Evolutionary conservation across 192 early-diverging fungal species (phyloP).

Genomic region (Podila horticola): DNA sequence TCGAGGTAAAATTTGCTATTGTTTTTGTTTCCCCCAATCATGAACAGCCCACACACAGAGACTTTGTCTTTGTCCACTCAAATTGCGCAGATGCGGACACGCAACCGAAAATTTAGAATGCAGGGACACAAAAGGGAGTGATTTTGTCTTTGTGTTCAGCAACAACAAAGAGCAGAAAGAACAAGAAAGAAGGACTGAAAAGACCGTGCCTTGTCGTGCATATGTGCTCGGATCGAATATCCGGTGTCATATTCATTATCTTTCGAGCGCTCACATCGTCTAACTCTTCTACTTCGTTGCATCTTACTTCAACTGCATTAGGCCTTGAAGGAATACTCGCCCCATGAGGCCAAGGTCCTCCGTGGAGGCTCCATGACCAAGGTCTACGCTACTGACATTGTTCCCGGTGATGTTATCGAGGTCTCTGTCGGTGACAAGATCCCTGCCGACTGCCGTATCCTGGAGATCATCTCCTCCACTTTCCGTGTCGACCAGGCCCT

Average conservation of each 20-base stretch:
- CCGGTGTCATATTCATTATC: not conserved
- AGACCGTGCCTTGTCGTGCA: no score
- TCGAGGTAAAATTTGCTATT: slow-evolving; percentile 71
- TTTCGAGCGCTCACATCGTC: not conserved
- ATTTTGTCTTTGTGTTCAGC: no score
- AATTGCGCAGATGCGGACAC: no score
- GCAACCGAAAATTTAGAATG: no score
- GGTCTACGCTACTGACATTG: slow-evolving; percentile 81
- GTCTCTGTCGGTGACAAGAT: slow-evolving; percentile 95
- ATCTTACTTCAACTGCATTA: slow-evolving; percentile 24
- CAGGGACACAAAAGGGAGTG: no score
- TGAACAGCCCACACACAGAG: no score
- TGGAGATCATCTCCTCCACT: slow-evolving; percentile 83
- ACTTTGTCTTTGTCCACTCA: not conserved
- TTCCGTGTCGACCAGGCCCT: slow-evolving; percentile 96
- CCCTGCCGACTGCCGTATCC: slow-evolving; percentile 92
- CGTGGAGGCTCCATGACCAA: slow-evolving; percentile 76
- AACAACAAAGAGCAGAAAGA: no score
- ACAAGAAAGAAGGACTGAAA: no score
- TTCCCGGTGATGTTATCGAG: slow-evolving; percentile 97
- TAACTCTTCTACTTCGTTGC: slow-evolving; percentile 1
- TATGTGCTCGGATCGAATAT: not conserved
- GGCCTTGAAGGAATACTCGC: slow-evolving; percentile 95
- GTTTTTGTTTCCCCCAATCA: not conserved
- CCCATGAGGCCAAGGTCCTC: slow-evolving; percentile 93